Evolutionary conservation across 164 flowering plant species (phyloP), one percentile per base, ranked within the genome.

Genomic region (Vitis vinifera): DNA sequence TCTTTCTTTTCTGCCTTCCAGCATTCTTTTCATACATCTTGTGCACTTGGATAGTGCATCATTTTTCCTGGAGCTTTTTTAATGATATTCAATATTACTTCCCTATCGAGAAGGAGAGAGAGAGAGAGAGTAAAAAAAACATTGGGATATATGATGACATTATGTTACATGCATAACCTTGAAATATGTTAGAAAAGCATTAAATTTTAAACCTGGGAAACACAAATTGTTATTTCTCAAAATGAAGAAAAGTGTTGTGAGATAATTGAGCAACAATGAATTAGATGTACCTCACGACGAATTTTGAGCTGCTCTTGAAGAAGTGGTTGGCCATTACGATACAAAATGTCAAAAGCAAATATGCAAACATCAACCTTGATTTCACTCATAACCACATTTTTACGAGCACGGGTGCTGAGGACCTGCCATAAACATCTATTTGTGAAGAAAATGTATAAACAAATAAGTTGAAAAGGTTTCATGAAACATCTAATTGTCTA

Each of bases 301-400:
- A 80, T 81, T 70, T 78, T 80, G 44, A 96, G 91, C 71, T 91
- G 83, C 76, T 92, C 95, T 61, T 88, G 93, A 58, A 93, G 82
- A 67, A 93, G 92, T 71, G 87, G 84, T 68, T 85, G 84, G 10
- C 94, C 98, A 85, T 96, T 87, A 55, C 87, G 84, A 79, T 88
- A 92, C 77, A 96, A 74, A 19, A 96, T 82, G 82, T 96, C 98
- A 75, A 93, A 93, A 64, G 98, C 95, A 82, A 66, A 96, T 69
- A 93, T 83, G 86, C 98, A 93, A 51, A 96, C 99, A 44, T 84
- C 79, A 72, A 96, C 89, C 80, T 85, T 91, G 74, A 96, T 93
- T 16, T 93, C 97, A 78, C 83, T 83, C 75, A 88, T 31, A 8
- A 60, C 75, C 70, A 92, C 99, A 85, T 89, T 93, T 82, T 93